A percentile compares a stretch with the other conserved stretches of the same genome.
Conservation (phyloP, 345 rosid genomes). For the Eucalyptus regnans region DNA sequence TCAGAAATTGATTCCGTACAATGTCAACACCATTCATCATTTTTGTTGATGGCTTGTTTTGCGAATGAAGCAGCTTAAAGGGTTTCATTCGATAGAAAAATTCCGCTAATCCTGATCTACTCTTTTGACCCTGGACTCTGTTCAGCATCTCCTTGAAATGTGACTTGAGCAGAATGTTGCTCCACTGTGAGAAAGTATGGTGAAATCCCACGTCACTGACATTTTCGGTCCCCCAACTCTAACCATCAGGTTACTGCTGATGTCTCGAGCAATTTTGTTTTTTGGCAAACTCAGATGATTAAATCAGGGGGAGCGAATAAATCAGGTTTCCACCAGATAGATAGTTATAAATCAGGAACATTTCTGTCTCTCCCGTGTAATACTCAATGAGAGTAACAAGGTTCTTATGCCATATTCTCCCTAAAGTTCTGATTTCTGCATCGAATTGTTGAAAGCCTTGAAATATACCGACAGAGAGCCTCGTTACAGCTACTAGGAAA, state of each 20-base stretch:
- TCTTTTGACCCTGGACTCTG: neutral
- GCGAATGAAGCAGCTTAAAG: neutral
- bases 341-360: conserved; percentile 52
- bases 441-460: conserved; percentile 55
- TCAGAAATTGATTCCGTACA: neutral
- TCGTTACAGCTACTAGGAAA: conserved; percentile 48
- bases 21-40: neutral
- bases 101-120: neutral
- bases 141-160: neutral
- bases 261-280: neutral
- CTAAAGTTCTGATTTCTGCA: conserved; percentile 58
- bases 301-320: neutral
- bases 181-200: neutral
- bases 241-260: neutral
- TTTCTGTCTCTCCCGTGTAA: conserved; percentile 40
- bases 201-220: neutral
- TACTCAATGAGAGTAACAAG: conserved; percentile 55
- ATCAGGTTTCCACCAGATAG: conserved; percentile 53
- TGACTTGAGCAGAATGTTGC: neutral
- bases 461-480: conserved; percentile 45
- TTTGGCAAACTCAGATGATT: neutral
- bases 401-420: conserved; percentile 46
- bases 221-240: neutral
- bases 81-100: neutral
- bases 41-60: neutral